phyloP scores from a whole-genome alignment of 1,284 basidiomycete species.

The Sporisorium exsertum region DNA sequence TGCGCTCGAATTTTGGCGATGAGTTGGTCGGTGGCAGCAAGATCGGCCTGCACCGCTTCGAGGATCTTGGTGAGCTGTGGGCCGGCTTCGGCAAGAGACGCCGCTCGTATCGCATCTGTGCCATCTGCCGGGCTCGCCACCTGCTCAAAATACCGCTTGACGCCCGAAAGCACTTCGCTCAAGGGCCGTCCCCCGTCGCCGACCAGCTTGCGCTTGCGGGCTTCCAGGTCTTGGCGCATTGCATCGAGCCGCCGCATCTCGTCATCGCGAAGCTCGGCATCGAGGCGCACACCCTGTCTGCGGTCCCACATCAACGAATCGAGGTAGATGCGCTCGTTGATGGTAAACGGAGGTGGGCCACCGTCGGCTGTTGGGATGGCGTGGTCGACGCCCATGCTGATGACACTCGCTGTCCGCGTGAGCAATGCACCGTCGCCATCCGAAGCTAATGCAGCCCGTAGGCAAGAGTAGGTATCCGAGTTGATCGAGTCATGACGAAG shows the following conservation, averaged over 20 bases:
- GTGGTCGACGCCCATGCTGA: constrained; percentile 44
- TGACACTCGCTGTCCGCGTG: constrained; percentile 26
- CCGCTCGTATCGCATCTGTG: constrained; percentile 23
- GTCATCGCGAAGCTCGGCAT: constrained; percentile 32
- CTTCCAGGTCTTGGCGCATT: constrained; percentile 29
- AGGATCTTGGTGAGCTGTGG: constrained; percentile 34
- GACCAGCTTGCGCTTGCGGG: constrained; percentile 29
- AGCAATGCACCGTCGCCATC: constrained; percentile 50
- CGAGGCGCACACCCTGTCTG: constrained; percentile 37
- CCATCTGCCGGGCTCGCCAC: constrained; percentile 12
- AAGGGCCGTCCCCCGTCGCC: constrained; percentile 23
- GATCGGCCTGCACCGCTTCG: constrained; percentile 25
- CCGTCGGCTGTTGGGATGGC: constrained; percentile 7
- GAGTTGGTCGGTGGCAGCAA: constrained; percentile 24
- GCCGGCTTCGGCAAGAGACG: constrained; percentile 31
- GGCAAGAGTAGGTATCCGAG: constrained; percentile 38
- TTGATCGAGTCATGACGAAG: constrained; percentile 48
- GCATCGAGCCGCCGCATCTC: constrained; percentile 27
- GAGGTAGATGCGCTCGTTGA: constrained; percentile 43
- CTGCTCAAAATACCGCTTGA: constrained; percentile 41
- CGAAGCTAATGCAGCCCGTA: constrained; percentile 35
- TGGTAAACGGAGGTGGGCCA: constrained; percentile 20
- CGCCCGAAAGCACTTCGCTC: constrained; percentile 25
- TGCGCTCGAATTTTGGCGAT: constrained; percentile 24
- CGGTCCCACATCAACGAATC: constrained; percentile 53